Conservation (phyloP, 2,329 filamentous ascomycete species). For the Coniella vitis region DNA sequence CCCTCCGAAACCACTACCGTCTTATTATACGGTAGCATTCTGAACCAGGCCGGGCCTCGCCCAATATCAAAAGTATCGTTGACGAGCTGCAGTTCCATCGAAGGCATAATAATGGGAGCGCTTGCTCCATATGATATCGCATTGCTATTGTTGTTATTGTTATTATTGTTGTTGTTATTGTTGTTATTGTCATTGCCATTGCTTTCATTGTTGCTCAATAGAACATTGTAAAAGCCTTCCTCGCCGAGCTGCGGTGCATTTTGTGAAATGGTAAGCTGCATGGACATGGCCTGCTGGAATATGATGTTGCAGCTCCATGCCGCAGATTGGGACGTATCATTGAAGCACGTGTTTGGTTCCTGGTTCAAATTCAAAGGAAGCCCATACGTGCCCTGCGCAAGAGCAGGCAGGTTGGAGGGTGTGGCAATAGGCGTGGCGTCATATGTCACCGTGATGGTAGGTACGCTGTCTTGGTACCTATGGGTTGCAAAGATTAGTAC, state of each 20-base stretch:
- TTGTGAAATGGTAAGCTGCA: conserved; percentile 33
- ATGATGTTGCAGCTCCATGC: conserved; percentile 59
- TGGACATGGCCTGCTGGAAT: conserved; percentile 32
- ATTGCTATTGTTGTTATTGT: too few species aligned
- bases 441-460: conserved; percentile 31
- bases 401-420: conserved; percentile 43
- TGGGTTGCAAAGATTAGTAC: conserved; percentile 14
- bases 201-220: conserved; percentile 32
- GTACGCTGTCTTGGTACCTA: conserved; percentile 16
- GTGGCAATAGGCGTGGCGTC: conserved; percentile 47
- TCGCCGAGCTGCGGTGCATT: conserved; percentile 20
- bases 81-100: conserved; percentile 39
- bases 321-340: conserved; percentile 43
- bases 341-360: conserved; percentile 49
- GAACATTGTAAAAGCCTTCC: conserved; percentile 32
- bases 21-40: conserved; percentile 46
- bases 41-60: conserved; percentile 48
- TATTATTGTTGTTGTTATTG: not conserved
- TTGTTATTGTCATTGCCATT: conserved; percentile 27
- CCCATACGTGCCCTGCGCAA: conserved; percentile 48
- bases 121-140: conserved; percentile 47
- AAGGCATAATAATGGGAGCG: conserved; percentile 36
- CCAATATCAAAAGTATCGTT: conserved; percentile 41
- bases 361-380: conserved; percentile 47
- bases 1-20: conserved; percentile 45